Evolutionary conservation across 495 filamentous ascomycete species (phyloP).

Genomic region (Recurvomyces mirabilis): DNA sequence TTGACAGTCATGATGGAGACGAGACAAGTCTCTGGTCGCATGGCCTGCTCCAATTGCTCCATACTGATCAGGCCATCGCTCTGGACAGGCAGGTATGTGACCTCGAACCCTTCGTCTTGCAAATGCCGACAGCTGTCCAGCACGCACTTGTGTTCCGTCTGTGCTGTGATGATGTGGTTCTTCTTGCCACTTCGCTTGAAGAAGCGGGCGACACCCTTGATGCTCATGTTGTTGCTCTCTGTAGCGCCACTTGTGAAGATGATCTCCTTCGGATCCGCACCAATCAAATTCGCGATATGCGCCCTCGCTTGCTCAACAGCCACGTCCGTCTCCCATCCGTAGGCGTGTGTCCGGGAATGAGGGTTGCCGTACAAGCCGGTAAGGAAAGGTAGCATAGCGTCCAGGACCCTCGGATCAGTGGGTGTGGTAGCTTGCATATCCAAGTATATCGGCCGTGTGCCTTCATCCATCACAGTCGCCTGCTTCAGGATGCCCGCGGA

Average conservation of each 20-base stretch:
- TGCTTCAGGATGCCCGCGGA: slow-evolving; percentile 81
- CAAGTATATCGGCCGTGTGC: slow-evolving; percentile 87
- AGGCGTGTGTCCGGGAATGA: slow-evolving; percentile 93
- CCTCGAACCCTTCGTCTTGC: slow-evolving; percentile 90
- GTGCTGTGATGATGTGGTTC: slow-evolving; percentile 81
- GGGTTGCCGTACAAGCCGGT: slow-evolving; percentile 94
- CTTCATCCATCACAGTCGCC: slow-evolving; percentile 87
- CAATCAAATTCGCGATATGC: slow-evolving; percentile 75
- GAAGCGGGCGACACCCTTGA: slow-evolving; percentile 94
- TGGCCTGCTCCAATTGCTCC: slow-evolving; percentile 77
- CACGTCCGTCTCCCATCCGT: slow-evolving; percentile 96
- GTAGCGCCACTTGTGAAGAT: slow-evolving; percentile 94
- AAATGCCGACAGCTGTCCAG: slow-evolving; percentile 92
- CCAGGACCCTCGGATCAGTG: slow-evolving; percentile 82
- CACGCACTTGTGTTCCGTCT: slow-evolving; percentile 98
- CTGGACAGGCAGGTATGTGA: slow-evolving; percentile 89
- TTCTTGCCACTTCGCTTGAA: slow-evolving; percentile 89
- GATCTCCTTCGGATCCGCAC: slow-evolving; percentile 93
- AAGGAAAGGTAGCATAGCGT: slow-evolving; percentile 91
- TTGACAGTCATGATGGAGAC: slow-evolving; percentile 99
- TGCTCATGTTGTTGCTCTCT: slow-evolving; percentile 98
- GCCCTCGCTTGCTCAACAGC: slow-evolving; percentile 76
- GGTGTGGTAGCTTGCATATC: slow-evolving; percentile 99
- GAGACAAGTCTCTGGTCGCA: slow-evolving; percentile 79
- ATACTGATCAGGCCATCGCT: slow-evolving; percentile 72